Conservation (phyloP, 1,139 yeast species). For the Scheffersomyces illinoinensis region DNA sequence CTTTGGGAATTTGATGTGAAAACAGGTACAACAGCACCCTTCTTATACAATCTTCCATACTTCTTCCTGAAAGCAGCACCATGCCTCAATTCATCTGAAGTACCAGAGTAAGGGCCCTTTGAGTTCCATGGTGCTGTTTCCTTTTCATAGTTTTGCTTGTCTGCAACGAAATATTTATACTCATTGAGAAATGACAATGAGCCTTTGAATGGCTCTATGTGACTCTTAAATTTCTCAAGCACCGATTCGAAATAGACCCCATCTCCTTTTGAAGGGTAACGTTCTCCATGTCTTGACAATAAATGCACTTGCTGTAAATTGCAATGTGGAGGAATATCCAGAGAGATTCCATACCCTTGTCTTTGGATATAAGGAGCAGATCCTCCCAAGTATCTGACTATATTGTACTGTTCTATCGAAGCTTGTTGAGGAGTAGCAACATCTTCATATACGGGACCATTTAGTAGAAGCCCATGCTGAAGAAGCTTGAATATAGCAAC, state of each 20-base stretch:
- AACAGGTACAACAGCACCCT: conserved; percentile 14
- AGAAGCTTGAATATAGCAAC: background rate
- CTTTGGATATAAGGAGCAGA: conserved; percentile 40
- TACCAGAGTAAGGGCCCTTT: conserved; percentile 26
- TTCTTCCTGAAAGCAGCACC: conserved; percentile 16
- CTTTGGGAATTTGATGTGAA: conserved; percentile 19
- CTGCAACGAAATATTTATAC: conserved; percentile 12
- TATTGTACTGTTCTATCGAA: conserved; percentile 30
- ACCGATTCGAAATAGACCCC: conserved; percentile 24
- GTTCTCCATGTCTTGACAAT: conserved; percentile 38
- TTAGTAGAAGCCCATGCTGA: background rate
- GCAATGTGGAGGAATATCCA: conserved; percentile 33
- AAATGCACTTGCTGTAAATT: conserved; percentile 37
- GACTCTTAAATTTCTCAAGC: conserved; percentile 20
- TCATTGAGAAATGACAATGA: conserved; percentile 11
- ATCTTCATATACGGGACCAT: conserved; percentile 9
- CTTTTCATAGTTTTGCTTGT: conserved; percentile 14
- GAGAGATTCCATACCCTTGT: conserved; percentile 34
- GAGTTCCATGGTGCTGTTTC: conserved; percentile 33
- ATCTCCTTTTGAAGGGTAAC: conserved; percentile 31
- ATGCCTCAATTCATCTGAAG: conserved; percentile 15
- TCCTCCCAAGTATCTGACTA: conserved; percentile 34
- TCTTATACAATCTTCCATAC: conserved; percentile 16
- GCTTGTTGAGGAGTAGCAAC: conserved; percentile 31
- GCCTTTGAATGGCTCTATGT: conserved; percentile 15